Evolutionary conservation across 139 green algal genomes (phyloP).

Genomic region (Zygnema cylindricum): DNA sequence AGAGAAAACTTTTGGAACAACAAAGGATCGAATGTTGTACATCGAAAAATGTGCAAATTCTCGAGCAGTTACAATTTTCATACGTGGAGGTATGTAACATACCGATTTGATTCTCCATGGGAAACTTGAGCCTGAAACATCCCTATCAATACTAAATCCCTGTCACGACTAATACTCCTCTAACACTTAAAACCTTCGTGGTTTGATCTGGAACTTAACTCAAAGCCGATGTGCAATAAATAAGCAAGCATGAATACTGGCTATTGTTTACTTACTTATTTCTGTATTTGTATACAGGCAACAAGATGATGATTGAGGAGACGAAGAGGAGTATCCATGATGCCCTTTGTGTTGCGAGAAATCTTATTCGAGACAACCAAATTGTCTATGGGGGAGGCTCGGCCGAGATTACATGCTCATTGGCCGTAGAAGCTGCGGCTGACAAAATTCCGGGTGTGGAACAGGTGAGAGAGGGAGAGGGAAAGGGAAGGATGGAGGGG

Average conservation of each 20-base stretch:
- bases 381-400: constrained; percentile 97
- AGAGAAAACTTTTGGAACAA: constrained; percentile 92
- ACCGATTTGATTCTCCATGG: no score
- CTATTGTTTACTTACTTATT: no score
- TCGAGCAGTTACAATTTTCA: constrained; percentile 95
- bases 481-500: no score
- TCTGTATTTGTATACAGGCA: constrained; percentile 71
- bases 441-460: constrained; percentile 75
- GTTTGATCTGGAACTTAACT: no score
- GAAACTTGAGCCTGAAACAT: no score
- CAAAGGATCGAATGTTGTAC: constrained; percentile 94
- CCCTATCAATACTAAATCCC: no score
- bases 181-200: no score
- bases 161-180: no score
- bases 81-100: constrained; percentile 80
- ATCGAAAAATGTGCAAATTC: constrained; percentile 94
- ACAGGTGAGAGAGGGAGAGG: constrained; percentile 59
- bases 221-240: no score
- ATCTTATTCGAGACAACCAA: constrained; percentile 94
- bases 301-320: constrained; percentile 94
- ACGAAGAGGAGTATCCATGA: constrained; percentile 96
- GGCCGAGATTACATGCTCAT: constrained; percentile 88
- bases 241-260: no score
- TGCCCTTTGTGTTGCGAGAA: constrained; percentile 96
- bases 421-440: constrained; percentile 89